Conservation (phyloP, 2,329 filamentous ascomycete genomes). For the Myriangium duriaei region DNA sequence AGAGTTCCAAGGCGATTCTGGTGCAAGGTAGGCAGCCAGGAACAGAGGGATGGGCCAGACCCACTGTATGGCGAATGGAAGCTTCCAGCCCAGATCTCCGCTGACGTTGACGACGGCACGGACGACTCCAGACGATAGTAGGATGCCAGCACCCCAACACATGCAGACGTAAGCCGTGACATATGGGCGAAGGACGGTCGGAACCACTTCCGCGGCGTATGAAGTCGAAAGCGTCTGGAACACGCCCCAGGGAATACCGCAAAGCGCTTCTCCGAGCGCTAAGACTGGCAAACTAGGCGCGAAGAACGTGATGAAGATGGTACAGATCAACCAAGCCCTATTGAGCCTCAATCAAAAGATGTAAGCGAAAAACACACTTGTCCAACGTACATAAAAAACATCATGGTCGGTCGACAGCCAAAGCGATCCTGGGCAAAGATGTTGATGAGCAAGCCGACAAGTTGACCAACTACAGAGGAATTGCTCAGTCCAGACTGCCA, state of each 20-base stretch:
- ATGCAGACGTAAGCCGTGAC: slow-evolving; percentile 48
- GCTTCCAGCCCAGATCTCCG: slow-evolving; percentile 15
- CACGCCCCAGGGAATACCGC: slow-evolving; percentile 48
- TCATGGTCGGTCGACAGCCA: slow-evolving; percentile 39
- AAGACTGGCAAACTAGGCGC: slow-evolving; percentile 29
- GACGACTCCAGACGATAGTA: slow-evolving; percentile 40
- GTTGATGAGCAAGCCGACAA: slow-evolving; percentile 54
- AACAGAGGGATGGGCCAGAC: slow-evolving; percentile 22
- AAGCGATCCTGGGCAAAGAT: slow-evolving; percentile 48
- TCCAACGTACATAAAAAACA: slow-evolving; percentile 46
- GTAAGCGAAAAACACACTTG: no score
- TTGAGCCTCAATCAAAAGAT: no score
- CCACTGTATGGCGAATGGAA: slow-evolving; percentile 34
- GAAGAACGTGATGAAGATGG: slow-evolving; percentile 44
- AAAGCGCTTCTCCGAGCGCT: slow-evolving; percentile 40
- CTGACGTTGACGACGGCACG: slow-evolving; percentile 16
- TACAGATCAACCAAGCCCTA: background rate
- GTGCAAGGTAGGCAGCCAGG: slow-evolving; percentile 19
- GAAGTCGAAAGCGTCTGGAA: slow-evolving; percentile 49
- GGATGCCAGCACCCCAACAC: slow-evolving; percentile 47
- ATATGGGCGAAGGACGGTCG: slow-evolving; percentile 40
- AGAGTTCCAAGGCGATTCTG: slow-evolving; percentile 23
- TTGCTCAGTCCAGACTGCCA: slow-evolving; percentile 46
- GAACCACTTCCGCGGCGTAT: slow-evolving; percentile 45
- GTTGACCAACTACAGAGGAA: slow-evolving; percentile 48